Conservation (phyloP, 2,329 filamentous ascomycete genomes). For the Venturia pyrina region DNA sequence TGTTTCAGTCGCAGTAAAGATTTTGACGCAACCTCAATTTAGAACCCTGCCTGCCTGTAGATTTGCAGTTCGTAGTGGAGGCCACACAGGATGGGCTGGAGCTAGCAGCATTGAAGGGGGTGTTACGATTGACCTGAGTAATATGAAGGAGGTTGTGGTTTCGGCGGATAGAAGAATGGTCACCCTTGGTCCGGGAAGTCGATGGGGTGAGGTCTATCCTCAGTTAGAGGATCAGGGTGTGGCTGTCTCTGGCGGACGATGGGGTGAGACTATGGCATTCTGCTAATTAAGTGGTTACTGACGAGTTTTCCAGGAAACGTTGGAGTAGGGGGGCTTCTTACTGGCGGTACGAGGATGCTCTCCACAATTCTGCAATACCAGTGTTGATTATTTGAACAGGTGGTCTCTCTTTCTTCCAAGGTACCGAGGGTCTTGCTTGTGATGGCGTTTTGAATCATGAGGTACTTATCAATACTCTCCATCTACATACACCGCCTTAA, state of each 20-base stretch:
- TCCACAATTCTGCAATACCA: neutral
- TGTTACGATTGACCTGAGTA: conserved; percentile 13
- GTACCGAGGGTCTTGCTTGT: conserved; percentile 22
- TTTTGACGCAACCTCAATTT: conserved; percentile 1
- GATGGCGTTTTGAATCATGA: conserved; percentile 26
- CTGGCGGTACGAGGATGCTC: conserved; percentile 20
- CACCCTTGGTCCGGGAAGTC: neutral
- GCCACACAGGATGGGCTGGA: conserved; percentile 9
- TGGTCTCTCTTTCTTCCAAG: conserved; percentile 26
- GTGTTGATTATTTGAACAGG: conserved; percentile 14
- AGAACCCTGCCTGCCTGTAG: neutral
- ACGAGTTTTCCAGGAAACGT: conserved; percentile 17
- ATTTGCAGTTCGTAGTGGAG: conserved; percentile 12
- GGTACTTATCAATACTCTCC: neutral
- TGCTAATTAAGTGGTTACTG: neutral
- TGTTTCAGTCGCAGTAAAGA: conserved; percentile 5
- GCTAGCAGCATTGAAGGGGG: conserved; percentile 11
- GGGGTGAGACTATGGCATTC: conserved; percentile 8
- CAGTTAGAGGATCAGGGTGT: conserved; percentile 8
- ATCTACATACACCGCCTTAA: neutral
- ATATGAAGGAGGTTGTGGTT: conserved; percentile 5
- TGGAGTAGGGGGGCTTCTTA: conserved; percentile 26
- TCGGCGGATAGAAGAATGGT: conserved; percentile 1
- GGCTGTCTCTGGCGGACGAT: conserved; percentile 22
- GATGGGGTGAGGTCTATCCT: conserved; percentile 14